These are phyloP conservation scores for Chalciporus piperatus DNA, from an alignment of 768 basidiomycete genomes.

Conservation along the genomic window DNA sequence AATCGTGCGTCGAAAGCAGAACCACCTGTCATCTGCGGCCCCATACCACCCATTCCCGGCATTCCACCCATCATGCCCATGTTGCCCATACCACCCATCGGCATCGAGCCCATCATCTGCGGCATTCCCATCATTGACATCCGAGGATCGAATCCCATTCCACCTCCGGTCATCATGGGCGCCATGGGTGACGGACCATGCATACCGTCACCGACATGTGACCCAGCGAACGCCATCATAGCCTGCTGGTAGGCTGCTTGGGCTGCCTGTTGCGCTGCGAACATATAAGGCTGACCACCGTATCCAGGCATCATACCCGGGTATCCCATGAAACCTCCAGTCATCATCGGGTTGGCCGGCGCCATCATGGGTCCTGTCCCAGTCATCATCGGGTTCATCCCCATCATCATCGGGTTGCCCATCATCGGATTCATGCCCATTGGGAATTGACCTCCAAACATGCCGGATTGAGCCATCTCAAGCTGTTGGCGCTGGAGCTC, in stretches of 20 bases:
- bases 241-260: conserved; percentile 87
- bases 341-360: conserved; percentile 48
- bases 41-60: conserved; percentile 38
- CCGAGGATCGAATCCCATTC: conserved; percentile 64
- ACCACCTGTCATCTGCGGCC: conserved; percentile 63
- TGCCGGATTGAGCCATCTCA: conserved; percentile 83
- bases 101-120: conserved; percentile 57
- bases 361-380: conserved; percentile 51
- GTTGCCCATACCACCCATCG: conserved; percentile 44
- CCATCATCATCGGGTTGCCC: conserved; percentile 66
- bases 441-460: conserved; percentile 54
- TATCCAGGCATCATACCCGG: conserved; percentile 40
- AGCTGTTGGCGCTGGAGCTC: conserved; percentile 86
- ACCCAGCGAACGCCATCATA: conserved; percentile 80
- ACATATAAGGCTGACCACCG: conserved; percentile 74
- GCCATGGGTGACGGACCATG: conserved; percentile 38
- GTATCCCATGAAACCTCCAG: conserved; percentile 47
- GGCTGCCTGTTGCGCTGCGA: conserved; percentile 79
- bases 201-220: conserved; percentile 62
- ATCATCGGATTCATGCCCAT: conserved; percentile 67
- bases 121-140: conserved; percentile 83
- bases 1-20: conserved; percentile 59
- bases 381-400: conserved; percentile 57
- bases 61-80: conserved; percentile 42
- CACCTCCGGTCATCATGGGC: conserved; percentile 57